A percentile compares a stretch with the other conserved stretches of the same genome.
These are phyloP conservation scores for Lepiota brunneoincarnata DNA, from an alignment of 768 basidiomycete species.

Conservation along the genomic window DNA sequence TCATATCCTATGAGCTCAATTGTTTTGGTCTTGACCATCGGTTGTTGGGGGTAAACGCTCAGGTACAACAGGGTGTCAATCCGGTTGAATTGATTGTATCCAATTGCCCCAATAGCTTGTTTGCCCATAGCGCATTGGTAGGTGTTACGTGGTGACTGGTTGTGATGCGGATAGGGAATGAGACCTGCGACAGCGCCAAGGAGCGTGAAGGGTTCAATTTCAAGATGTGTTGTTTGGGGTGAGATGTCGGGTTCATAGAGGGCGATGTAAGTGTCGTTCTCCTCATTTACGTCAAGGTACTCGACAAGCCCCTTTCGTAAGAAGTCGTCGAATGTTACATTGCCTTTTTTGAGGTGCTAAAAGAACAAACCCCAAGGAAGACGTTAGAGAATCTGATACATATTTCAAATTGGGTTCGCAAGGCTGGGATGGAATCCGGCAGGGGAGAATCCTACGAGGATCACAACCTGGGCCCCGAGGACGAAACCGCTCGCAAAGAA, in stretches of 20 bases:
- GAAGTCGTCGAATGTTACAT: conserved; percentile 90
- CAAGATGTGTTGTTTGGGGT: conserved; percentile 85
- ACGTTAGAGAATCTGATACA: neutral
- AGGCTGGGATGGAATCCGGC: conserved; percentile 5
- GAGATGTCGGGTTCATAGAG: conserved; percentile 89
- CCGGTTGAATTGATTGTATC: conserved; percentile 94
- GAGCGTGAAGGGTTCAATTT: conserved; percentile 98
- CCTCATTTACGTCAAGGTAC: conserved; percentile 98
- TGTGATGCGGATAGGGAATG: conserved; percentile 99
- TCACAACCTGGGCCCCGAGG: conserved; percentile 1
- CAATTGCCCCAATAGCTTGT: conserved; percentile 98
- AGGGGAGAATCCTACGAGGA: conserved; percentile 1
- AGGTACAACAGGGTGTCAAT: conserved; percentile 99
- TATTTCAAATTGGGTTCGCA: conserved; percentile 1
- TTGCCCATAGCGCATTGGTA: conserved; percentile 99
- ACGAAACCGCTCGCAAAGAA: neutral
- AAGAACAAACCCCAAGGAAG: neutral
- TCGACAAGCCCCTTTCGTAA: conserved; percentile 90
- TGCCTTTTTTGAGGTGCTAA: conserved; percentile 77
- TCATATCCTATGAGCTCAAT: conserved; percentile 98
- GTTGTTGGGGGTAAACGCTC: conserved; percentile 96
- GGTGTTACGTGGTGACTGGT: conserved; percentile 98
- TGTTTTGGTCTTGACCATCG: conserved; percentile 99
- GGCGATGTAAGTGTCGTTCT: conserved; percentile 96
- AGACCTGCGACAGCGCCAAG: conserved; percentile 97